Evolutionary conservation across 192 early-diverging fungal species (phyloP), one percentile per base, ranked within the genome.

Genomic region (Coemansia sp.): DNA sequence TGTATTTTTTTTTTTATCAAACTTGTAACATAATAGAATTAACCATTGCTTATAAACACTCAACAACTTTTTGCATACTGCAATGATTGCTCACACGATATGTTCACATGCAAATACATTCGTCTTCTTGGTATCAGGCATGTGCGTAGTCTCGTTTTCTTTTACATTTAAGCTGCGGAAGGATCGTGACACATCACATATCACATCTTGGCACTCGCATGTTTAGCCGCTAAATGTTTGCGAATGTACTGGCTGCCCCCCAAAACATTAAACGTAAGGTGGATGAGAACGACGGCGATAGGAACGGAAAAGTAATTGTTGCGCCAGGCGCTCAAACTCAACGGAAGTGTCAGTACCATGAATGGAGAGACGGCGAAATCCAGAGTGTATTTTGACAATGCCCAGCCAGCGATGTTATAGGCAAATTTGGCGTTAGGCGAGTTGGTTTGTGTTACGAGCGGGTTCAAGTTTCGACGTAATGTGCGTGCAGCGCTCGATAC

Each of bases 351-450:
- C 26, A 93, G 81, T 32, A 93, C 61, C 72, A 92, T 80, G 67
- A 94, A 96, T 9, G 92, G 87, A 42, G 87, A 82, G 28, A 85
- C 87, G 7, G 87, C 39, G 72, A 89, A 91, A 78, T 93, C 90
- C 43, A 96, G 83, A 4, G 84, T 75, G 37, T 82, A 68, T 67
- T 90, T 88, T 30, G 92, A 89, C 49, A 86, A 13, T 10, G 85
- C 43, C 88, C 87, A 93, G n/a, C 92, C 92, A 46, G 86, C 66
- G 3, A 90, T 33, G 66, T 95, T 90, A 73, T 97, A 97, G 26
- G 82, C 59, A 9, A 26, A 70, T 73, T 89, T 91, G 3, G 58
- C 49, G 14, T 42, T 17, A 30, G 16, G 42, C 14, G 64, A 19
- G 26, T 65, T 11, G 4, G 33, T 14, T 5, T 57, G 58, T 8